A percentile compares a stretch with the other conserved stretches of the same genome.
Evolutionary conservation across 129 eudicot species (phyloP).

Genomic region (Centaurea solstitialis): DNA sequence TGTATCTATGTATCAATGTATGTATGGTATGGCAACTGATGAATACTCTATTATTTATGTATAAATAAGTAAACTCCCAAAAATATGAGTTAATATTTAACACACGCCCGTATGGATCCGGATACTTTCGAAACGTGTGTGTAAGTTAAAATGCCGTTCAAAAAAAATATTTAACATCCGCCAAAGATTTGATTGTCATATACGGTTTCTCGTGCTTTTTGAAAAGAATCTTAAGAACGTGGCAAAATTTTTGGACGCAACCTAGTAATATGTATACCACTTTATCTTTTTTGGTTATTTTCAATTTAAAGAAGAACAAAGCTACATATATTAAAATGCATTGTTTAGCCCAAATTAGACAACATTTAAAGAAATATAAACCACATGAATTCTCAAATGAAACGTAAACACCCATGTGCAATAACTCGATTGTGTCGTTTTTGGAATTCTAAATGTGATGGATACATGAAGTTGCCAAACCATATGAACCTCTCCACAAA

Average conservation of each 20-base stretch:
- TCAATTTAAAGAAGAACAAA: slow-evolving; percentile 2
- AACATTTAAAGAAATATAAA: slow-evolving; percentile 9
- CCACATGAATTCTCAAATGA: slow-evolving; percentile 7
- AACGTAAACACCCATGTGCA: slow-evolving; percentile 9
- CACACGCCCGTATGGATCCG: too few relatives aligned
- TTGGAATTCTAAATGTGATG: background rate
- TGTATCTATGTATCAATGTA: too few relatives aligned
- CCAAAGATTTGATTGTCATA: background rate
- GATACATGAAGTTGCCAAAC: slow-evolving; percentile 12
- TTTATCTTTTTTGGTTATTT: background rate
- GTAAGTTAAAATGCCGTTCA: too few relatives aligned
- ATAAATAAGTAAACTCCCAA: background rate
- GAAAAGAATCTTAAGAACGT: background rate
- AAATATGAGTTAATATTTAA: background rate
- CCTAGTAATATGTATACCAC: background rate
- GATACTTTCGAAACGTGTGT: too few relatives aligned
- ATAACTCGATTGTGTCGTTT: background rate
- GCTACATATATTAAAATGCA: background rate
- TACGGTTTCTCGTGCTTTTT: background rate
- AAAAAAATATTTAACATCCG: background rate
- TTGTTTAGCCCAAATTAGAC: slow-evolving; percentile 18
- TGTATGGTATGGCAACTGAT: background rate
- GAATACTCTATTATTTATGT: background rate
- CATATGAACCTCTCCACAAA: background rate
- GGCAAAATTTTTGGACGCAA: background rate